Conservation (phyloP, 2,329 filamentous ascomycete species). For the Colletotrichum camelliae region DNA sequence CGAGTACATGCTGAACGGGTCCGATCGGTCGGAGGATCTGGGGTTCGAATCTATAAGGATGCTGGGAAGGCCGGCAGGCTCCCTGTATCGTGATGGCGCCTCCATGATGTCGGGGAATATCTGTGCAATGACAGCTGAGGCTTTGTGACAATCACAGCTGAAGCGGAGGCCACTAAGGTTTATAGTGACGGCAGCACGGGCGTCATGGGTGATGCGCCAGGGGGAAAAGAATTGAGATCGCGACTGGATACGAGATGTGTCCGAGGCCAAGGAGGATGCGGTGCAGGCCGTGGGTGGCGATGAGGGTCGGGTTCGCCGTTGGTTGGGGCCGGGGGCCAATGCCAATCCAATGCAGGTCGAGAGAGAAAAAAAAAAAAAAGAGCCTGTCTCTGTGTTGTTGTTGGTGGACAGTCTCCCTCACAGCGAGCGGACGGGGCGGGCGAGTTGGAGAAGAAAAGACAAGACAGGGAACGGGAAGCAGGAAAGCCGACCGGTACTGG, state of each 20-base stretch:
- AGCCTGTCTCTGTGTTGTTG: neutral
- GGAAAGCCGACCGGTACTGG: neutral
- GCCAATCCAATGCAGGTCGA: neutral
- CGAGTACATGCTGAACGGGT: constrained; percentile 36
- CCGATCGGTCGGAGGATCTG: constrained; percentile 32
- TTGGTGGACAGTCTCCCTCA: neutral
- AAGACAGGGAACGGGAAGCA: constrained; percentile 1
- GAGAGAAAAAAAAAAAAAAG: neutral
- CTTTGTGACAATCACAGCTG: constrained; percentile 4
- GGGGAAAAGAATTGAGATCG: neutral
- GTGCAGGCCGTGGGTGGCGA: constrained; percentile 11
- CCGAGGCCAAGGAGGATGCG: constrained; percentile 15
- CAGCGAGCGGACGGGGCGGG: neutral
- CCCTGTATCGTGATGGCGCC: constrained; percentile 40
- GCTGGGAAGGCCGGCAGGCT: constrained; percentile 32
- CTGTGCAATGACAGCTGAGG: constrained; percentile 13
- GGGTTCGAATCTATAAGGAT: constrained; percentile 39
- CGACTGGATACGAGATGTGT: constrained; percentile 9
- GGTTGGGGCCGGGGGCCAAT: neutral
- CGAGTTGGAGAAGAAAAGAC: neutral
- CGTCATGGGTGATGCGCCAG: constrained; percentile 18
- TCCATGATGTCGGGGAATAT: constrained; percentile 34
- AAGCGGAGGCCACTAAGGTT: constrained; percentile 15
- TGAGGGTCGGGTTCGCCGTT: constrained; percentile 14
- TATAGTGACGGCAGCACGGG: constrained; percentile 17